phyloP scores from a whole-genome alignment of 2,329 filamentous ascomycete genomes.

The Talaromyces sp. region DNA sequence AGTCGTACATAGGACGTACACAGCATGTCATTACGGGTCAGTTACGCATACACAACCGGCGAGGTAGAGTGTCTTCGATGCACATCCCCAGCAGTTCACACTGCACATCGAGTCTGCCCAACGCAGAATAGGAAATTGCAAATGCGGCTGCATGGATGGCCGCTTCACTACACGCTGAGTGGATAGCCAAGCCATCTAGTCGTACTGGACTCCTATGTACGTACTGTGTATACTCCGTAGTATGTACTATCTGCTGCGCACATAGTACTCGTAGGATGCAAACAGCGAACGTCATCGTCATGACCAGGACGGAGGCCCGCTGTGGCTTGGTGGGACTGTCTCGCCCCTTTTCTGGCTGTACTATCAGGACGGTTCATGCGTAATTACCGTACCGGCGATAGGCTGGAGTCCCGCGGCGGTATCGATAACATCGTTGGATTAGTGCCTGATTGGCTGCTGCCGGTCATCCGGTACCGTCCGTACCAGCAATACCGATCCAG shows the following conservation, averaged over 20 bases:
- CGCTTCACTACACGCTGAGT: not conserved
- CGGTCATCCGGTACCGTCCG: not conserved
- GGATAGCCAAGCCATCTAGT: not conserved
- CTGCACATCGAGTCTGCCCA: not conserved
- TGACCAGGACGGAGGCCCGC: not conserved
- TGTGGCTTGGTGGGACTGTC: constrained; percentile 3
- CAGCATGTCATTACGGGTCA: not conserved
- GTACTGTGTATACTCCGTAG: no score
- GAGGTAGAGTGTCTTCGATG: not conserved
- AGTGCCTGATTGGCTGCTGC: not conserved
- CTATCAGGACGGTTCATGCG: not conserved
- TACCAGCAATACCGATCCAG: not conserved
- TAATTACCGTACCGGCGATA: not conserved
- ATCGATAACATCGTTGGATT: not conserved
- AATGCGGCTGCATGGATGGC: not conserved
- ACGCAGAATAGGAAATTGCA: not conserved
- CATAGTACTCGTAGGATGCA: not conserved
- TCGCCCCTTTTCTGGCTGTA: not conserved
- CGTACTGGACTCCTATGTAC: no score
- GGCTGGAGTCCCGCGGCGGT: not conserved
- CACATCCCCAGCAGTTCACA: not conserved
- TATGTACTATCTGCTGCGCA: no score
- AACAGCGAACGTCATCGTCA: not conserved
- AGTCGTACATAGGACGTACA: not conserved
- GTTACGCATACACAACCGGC: not conserved